phyloP scores from a whole-genome alignment of 73 alveolate species.

The Paramecium tetraurelia region DNA sequence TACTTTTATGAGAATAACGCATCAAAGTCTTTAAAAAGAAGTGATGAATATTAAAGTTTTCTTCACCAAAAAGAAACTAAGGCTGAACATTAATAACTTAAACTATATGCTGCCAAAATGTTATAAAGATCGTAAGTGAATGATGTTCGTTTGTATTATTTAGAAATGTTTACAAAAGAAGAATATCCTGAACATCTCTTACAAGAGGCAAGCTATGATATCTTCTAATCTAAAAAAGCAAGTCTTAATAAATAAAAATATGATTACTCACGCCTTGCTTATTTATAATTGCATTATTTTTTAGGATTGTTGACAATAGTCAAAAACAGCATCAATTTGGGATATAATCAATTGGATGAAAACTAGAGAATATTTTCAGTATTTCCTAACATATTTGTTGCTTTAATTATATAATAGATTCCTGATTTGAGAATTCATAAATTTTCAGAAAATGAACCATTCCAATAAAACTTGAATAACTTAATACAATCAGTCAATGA shows the following conservation, averaged over 20 bases:
- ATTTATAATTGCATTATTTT: background rate
- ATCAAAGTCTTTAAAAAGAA: background rate
- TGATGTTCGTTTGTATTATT: background rate
- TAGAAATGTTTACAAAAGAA: background rate
- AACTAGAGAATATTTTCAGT: background rate
- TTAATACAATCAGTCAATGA: background rate
- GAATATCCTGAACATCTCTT: background rate
- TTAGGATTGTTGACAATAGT: background rate
- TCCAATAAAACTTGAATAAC: background rate
- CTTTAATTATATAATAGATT: background rate
- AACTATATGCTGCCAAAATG: background rate
- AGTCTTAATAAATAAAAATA: background rate
- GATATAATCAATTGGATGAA: constrained; percentile 11
- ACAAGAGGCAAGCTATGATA: background rate
- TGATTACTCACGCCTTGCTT: background rate
- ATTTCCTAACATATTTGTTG: constrained; percentile 13
- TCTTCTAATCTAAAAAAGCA: background rate
- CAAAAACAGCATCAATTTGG: background rate
- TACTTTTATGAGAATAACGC: constrained; percentile 15
- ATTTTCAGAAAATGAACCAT: background rate
- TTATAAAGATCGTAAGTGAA: background rate
- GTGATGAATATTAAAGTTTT: background rate
- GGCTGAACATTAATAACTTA: background rate
- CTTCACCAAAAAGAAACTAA: background rate
- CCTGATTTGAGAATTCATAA: background rate